phyloP scores from a whole-genome alignment of 768 basidiomycete genomes.

The Auriscalpium vulgare region DNA sequence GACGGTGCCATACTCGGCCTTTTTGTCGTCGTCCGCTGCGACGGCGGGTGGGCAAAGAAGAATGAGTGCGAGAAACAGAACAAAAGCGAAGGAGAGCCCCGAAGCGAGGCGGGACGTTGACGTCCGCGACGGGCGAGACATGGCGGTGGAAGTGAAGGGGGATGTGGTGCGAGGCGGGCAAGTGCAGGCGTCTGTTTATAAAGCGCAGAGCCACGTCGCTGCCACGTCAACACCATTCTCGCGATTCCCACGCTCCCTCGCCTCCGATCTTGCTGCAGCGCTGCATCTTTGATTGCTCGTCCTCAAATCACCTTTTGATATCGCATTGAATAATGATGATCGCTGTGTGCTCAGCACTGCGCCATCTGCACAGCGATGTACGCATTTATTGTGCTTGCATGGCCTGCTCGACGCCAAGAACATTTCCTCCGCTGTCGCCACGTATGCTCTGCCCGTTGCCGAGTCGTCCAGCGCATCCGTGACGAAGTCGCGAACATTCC shows the following conservation, averaged over 20 bases:
- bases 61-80: slow-evolving; percentile 60
- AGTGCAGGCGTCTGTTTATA: not conserved
- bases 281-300: too few relatives aligned
- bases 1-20: slow-evolving; percentile 81
- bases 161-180: not conserved
- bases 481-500: too few relatives aligned
- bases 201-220: not conserved
- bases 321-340: too few relatives aligned
- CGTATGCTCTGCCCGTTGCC: too few relatives aligned
- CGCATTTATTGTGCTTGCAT: too few relatives aligned
- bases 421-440: too few relatives aligned
- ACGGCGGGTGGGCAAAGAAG: slow-evolving; percentile 59
- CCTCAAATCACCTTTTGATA: too few relatives aligned
- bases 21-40: slow-evolving; percentile 54
- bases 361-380: too few relatives aligned
- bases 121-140: slow-evolving; percentile 19
- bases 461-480: too few relatives aligned
- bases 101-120: slow-evolving; percentile 14
- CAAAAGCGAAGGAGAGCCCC: slow-evolving; percentile 18
- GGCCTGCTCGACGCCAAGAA: too few relatives aligned
- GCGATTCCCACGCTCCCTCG: not conserved
- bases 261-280: too few relatives aligned
- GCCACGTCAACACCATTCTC: not conserved
- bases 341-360: too few relatives aligned
- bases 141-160: not conserved